Base-by-base conservation (phyloP, 768 basidiomycete species). In the Tephrocybe sp. region DNA sequence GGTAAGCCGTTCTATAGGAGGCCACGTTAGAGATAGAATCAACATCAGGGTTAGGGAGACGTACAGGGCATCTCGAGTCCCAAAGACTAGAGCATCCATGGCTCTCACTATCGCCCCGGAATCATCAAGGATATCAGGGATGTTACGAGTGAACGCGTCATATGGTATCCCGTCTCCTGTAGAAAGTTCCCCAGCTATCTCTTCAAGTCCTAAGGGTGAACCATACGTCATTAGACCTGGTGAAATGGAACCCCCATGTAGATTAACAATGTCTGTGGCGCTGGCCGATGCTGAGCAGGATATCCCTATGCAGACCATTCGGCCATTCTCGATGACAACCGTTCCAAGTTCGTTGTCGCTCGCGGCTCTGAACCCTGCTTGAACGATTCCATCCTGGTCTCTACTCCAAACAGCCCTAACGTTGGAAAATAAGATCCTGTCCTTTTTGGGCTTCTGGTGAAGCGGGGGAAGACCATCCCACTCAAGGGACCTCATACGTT, bases 391-490 rank as follows among this genome's bases (percentile, higher is more conserved):
- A 31, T 66, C 55, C 21, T 47, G 25, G 0, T 57, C 55, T 44
- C 62, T 68, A 47, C 51, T 65, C 69, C 74, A 81, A 16, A 87
- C 66, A 28, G 73, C 69, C 27, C 68, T 73, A 40, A 93, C 88
- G 56, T 89, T 89, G n/a, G 66, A 70, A 63, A 94, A 91, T 12
- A 85, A 64, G 31, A 78, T 61, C 48, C 51, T 73, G 31, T 53
- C 63, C 1, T 67, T 67, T 35, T 64, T 60, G 53, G 58, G 64
- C 47, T 56, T 65, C n/a, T 70, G 67, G 46, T 69, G 60, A 9
- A 87, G 64, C 19, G 88, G 87, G 5, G 87, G 87, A 27, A 89
- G 74, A 11, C 89, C 89, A 45, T 89, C 79, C 70, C 83, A 83
- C 52, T 75, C 62, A 15, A 89, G 49, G 3, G 84, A 77, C 44